Evolutionary conservation across 2,329 filamentous ascomycete genomes (phyloP).

Genomic region (Blastomyces gilchristii): DNA sequence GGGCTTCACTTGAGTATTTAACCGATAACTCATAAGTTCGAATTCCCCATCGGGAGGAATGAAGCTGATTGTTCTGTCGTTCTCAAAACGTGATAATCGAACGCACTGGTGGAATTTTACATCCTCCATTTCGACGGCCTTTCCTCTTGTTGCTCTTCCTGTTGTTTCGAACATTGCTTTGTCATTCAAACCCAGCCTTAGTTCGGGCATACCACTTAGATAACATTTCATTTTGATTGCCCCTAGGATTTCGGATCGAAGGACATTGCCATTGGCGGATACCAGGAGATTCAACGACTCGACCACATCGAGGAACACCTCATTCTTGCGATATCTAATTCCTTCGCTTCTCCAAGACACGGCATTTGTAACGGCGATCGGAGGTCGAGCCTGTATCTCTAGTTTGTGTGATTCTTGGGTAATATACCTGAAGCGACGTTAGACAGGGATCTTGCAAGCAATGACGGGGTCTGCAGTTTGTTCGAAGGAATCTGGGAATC

Average conservation of each 20-base stretch:
- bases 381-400: slow-evolving; percentile 88
- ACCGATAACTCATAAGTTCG: slow-evolving; percentile 96
- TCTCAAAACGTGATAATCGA: slow-evolving; percentile 88
- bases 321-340: slow-evolving; percentile 97
- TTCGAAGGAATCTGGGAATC: neutral
- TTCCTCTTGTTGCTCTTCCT: slow-evolving; percentile 82
- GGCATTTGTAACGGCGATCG: slow-evolving; percentile 95
- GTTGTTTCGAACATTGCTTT: slow-evolving; percentile 99
- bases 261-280: slow-evolving; percentile 84
- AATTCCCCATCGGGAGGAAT: slow-evolving; percentile 98
- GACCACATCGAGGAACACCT: slow-evolving; percentile 95
- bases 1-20: slow-evolving; percentile 98
- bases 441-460: neutral
- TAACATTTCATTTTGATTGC: slow-evolving; percentile 99
- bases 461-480: slow-evolving; percentile 7
- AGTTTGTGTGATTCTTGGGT: slow-evolving; percentile 98
- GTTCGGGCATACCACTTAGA: slow-evolving; percentile 92
- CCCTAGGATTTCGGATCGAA: slow-evolving; percentile 91
- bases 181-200: slow-evolving; percentile 89
- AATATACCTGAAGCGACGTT: slow-evolving; percentile 56
- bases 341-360: slow-evolving; percentile 97
- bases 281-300: slow-evolving; percentile 95
- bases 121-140: slow-evolving; percentile 98
- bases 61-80: slow-evolving; percentile 96
- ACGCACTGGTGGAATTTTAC: slow-evolving; percentile 99